Percentiles rank a stretch among this genome's conserved stretches.
Conservation (phyloP, 208 protist genomes). For the Leishmania mexicana region DNA sequence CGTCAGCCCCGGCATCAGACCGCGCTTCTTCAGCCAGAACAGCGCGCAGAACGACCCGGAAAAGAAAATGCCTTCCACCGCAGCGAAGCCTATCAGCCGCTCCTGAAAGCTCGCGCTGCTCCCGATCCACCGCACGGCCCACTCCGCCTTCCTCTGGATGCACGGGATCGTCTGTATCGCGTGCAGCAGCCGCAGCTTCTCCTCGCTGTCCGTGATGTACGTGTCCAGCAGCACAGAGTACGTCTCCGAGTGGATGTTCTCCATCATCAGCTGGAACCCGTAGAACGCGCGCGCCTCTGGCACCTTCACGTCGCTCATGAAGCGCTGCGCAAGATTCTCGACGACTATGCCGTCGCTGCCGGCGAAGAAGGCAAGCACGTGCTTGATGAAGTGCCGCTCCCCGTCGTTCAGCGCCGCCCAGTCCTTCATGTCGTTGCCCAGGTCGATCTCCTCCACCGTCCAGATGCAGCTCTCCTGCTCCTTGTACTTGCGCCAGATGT, state of each 20-base stretch:
- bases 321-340: conserved; percentile 97
- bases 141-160: conserved; percentile 98
- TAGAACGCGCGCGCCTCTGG: conserved; percentile 98
- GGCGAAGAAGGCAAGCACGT: conserved; percentile 99
- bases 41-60: conserved; percentile 98
- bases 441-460: conserved; percentile 99
- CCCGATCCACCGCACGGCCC: conserved; percentile 95
- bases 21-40: conserved; percentile 99
- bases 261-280: conserved; percentile 99
- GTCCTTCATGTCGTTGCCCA: conserved; percentile 94
- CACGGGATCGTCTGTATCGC: conserved; percentile 97
- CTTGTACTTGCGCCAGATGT: conserved; percentile 99
- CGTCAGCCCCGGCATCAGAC: conserved; percentile 98
- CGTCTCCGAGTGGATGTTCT: conserved; percentile 99
- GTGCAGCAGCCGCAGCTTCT: conserved; percentile 96
- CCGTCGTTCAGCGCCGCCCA: conserved; percentile 96
- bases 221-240: conserved; percentile 95
- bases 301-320: conserved; percentile 98
- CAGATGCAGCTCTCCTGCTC: conserved; percentile 98
- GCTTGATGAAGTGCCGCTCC: conserved; percentile 98
- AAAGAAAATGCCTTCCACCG: conserved; percentile 99
- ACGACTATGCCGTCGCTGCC: conserved; percentile 99
- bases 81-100: conserved; percentile 98
- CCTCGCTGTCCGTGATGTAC: conserved; percentile 95
- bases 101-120: conserved; percentile 91